Conservation (phyloP, 2,329 filamentous ascomycete genomes). For the Cladosporium sphaerospermum region DNA sequence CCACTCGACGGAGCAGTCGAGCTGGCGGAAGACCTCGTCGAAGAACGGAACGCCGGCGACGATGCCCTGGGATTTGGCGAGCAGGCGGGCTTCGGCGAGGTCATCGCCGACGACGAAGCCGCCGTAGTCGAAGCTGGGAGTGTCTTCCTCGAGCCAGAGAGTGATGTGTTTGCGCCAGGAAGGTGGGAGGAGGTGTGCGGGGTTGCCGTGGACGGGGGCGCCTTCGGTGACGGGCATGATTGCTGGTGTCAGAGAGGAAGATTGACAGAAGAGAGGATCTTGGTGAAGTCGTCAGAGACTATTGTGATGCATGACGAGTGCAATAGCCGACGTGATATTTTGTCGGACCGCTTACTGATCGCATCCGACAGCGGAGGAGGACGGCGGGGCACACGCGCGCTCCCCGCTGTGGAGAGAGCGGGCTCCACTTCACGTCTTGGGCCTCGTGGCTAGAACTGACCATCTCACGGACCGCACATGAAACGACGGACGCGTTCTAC, state of each 20-base stretch:
- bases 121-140: slow-evolving; percentile 92
- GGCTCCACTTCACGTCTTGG: too few species aligned
- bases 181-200: slow-evolving; percentile 71
- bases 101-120: slow-evolving; percentile 87
- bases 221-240: slow-evolving; percentile 41
- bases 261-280: too few species aligned
- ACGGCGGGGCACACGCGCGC: too few species aligned
- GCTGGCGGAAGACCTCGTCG: slow-evolving; percentile 83
- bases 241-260: background rate
- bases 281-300: too few species aligned
- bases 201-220: slow-evolving; percentile 52
- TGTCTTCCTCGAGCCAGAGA: slow-evolving; percentile 90
- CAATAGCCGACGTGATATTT: too few species aligned
- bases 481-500: too few species aligned
- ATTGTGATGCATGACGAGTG: too few species aligned
- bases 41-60: slow-evolving; percentile 93
- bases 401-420: too few species aligned
- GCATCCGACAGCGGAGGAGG: too few species aligned
- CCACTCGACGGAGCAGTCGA: slow-evolving; percentile 88
- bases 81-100: slow-evolving; percentile 42
- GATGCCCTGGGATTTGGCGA: slow-evolving; percentile 63
- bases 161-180: slow-evolving; percentile 77
- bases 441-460: too few species aligned
- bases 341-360: too few species aligned
- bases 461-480: too few species aligned